Evolutionary conservation across 2,329 filamentous ascomycete species (phyloP), one percentile per base, ranked within the genome.

Genomic region (Grosmannia serpens): DNA sequence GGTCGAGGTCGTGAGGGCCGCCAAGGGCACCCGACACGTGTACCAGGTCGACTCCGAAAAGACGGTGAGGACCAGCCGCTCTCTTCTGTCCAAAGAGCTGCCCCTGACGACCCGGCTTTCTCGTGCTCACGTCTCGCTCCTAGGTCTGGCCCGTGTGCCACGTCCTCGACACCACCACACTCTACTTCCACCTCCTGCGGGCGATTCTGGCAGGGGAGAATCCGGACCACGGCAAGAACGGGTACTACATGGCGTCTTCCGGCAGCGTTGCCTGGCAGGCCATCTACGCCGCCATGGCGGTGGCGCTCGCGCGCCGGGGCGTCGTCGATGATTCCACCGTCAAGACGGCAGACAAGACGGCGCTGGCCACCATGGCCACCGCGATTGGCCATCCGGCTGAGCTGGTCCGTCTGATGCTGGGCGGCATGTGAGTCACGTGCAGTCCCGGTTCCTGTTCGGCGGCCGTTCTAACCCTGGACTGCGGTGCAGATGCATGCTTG

Each of bases 71-170:
- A 31, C 8, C 2, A 4, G 13, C 35, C 13, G 9, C 13, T 38
- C 5, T n/a, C n/a, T n/a, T n/a, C n/a, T n/a, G n/a, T n/a, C n/a
- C n/a, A n/a, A n/a, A 15, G 35, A 17, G 15, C 35, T 38, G 3
- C 35, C 35, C 35, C 13, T 10, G 10, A 10, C 4, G 7, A 6
- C 4, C 13, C 2, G 13, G 4, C 7, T 17, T 38, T 38, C 15
- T 17, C 13, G 13, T 35, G 46, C 27, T 31, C 11, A 31, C 27
- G 24, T 50, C 13, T 24, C 13, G 4, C 24, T 15, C 15, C 52
- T 77, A 58, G 73, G 69, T 67, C 1, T 82, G 79, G 79, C 79
- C 79, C 0, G 78, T 82, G 7, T 78, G 74, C 59, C 77, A 82
- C 58, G 64, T 82, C 4, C 11, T 64, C 0, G 79, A 82, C 58